Base-by-base conservation (phyloP, 805 yeast genomes). In the Kodamaea lidongshanica region DNA sequence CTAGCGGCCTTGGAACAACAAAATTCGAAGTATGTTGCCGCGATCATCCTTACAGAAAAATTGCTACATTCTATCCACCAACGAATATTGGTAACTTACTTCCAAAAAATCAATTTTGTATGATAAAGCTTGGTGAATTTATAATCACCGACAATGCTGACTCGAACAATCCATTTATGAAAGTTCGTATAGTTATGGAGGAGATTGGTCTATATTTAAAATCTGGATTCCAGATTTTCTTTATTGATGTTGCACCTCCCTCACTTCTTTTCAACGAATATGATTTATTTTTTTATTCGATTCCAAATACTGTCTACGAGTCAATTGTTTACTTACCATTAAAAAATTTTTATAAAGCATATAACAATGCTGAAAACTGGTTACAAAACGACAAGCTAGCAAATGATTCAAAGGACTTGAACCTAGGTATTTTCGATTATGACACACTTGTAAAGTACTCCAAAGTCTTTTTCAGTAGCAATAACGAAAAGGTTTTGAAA, bases 1-100 rank as follows among this genome's bases (percentile, higher is more conserved):
- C 72, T 1, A 55, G 61, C 30, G 82, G 82, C 0, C 48, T 77
- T 16, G 80, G 79, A 2, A 74, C 79, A 10, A 71, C 77, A 11
- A 65, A 66, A 40, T 75, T 76, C 40, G 71, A 65, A 40, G 56
- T 75, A 6, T 44, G 47, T 12, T 58, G 58, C 33, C 36, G 51
- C 18, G 46, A 51, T 15, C 46, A 46, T 2, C 39, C 49, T 3
- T 53, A 53, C 6, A 42, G 53, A 10, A 45, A 44, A 12, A 37
- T 58, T 2, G 36, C 42, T 14, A 58, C 65, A 1, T 73, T 66
- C 35, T 74, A 67, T 41, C 78, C 81, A 1, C 77, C 82, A 0
- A 58, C 72, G 0, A 69, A 72, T 40, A 69, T 77, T 25, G 67
- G 66, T 30, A 81, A 76, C 8, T 57, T 77, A 14, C 52, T 74